These are phyloP conservation scores for Fraxinus latifolia DNA, from an alignment of 305 asterid species.

Conservation along the genomic window DNA sequence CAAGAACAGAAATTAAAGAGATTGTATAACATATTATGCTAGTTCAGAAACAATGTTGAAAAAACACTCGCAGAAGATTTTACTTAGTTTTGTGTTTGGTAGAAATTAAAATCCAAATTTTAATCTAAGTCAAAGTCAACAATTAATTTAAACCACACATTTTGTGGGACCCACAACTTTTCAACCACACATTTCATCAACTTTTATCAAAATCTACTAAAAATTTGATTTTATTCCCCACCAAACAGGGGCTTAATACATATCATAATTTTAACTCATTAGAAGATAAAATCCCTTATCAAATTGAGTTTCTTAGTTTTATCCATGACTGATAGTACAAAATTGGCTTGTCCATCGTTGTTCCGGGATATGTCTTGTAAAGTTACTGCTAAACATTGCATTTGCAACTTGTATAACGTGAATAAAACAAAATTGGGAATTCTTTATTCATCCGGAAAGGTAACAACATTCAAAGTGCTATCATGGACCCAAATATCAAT, in stretches of 20 bases:
- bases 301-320: background rate
- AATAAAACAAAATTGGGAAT: background rate
- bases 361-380: background rate
- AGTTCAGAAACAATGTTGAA: background rate
- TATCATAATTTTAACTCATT: background rate
- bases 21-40: background rate
- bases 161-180: no score
- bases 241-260: background rate
- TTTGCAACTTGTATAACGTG: background rate
- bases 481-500: background rate
- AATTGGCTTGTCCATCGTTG: background rate
- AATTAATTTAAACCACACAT: no score
- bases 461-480: background rate
- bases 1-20: slow-evolving; percentile 11
- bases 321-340: background rate
- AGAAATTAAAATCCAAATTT: no score
- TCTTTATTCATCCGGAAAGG: background rate
- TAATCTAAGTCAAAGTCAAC: no score
- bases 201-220: no score
- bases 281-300: background rate
- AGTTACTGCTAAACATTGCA: background rate
- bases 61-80: background rate
- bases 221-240: no score
- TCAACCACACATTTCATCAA: no score
- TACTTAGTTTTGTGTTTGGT: background rate